These are phyloP conservation scores for rapeseed (Brassica napus) DNA, from an alignment of 345 rosid genomes.

Conservation along the genomic window DNA sequence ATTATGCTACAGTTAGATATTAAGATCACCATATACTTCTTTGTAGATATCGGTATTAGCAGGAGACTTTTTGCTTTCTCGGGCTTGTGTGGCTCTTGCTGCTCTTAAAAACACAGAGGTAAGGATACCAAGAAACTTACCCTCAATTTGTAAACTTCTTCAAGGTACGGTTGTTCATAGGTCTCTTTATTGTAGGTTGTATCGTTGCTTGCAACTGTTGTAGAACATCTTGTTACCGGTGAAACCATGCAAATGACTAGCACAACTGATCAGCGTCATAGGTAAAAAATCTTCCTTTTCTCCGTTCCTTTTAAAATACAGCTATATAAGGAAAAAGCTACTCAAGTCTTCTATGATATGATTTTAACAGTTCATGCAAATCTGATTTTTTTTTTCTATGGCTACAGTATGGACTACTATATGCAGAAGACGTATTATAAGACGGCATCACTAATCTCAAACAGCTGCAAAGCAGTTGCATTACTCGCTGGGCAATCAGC, in stretches of 20 bases:
- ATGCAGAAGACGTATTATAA: conserved; percentile 87
- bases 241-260: conserved; percentile 97
- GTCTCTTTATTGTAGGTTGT: conserved; percentile 60
- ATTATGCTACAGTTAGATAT: background rate
- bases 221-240: conserved; percentile 91
- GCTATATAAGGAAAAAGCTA: background rate
- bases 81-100: conserved; percentile 89
- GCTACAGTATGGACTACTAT: conserved; percentile 85
- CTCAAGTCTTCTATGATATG: conserved; percentile 3
- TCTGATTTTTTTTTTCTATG: background rate
- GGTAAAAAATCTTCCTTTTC: conserved; percentile 45
- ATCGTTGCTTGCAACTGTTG: conserved; percentile 76
- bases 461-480: conserved; percentile 90
- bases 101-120: conserved; percentile 89
- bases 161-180: background rate
- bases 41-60: conserved; percentile 86
- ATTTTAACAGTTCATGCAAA: conserved; percentile 1
- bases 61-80: conserved; percentile 90
- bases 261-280: conserved; percentile 71
- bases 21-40: conserved; percentile 9
- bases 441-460: conserved; percentile 86
- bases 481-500: conserved; percentile 91
- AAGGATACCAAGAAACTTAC: background rate
- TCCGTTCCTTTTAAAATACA: background rate
- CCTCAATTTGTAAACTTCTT: background rate